A percentile compares a stretch with the other conserved stretches of the same genome.
phyloP scores from a whole-genome alignment of 768 basidiomycete species.

The Boletus reticulatus region DNA sequence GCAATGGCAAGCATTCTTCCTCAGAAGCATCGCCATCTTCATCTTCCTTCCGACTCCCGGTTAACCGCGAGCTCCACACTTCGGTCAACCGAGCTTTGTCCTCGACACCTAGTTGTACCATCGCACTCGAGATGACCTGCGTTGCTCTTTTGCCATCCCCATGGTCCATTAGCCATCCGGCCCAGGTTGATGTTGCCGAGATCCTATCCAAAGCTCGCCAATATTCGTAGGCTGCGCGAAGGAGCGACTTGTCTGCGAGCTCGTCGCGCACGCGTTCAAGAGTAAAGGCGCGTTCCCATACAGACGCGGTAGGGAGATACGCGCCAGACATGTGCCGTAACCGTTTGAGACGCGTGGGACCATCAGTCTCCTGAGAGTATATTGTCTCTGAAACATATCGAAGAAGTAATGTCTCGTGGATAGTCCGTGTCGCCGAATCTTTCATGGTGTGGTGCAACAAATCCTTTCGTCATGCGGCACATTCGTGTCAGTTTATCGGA shows the following conservation, averaged over 20 bases:
- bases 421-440: constrained; percentile 33
- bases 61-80: constrained; percentile 32
- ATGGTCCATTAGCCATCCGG: constrained; percentile 42
- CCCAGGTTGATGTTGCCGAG: constrained; percentile 44
- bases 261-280: constrained; percentile 23
- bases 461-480: constrained; percentile 28
- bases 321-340: constrained; percentile 41
- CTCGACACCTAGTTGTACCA: constrained; percentile 23
- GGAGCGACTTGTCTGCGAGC: constrained; percentile 16
- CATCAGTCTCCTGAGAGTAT: constrained; percentile 17
- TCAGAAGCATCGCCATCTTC: constrained; percentile 9
- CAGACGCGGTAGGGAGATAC: constrained; percentile 42
- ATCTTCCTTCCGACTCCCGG: constrained; percentile 7
- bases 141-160: constrained; percentile 43
- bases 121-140: constrained; percentile 34
- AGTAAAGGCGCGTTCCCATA: constrained; percentile 45
- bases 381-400: constrained; percentile 40
- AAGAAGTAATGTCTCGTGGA: constrained; percentile 49
- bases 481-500: neutral
- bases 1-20: constrained; percentile 15
- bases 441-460: constrained; percentile 48
- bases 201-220: constrained; percentile 42
- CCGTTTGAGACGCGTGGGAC: constrained; percentile 19
- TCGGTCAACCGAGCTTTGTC: constrained; percentile 35
- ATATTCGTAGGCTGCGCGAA: constrained; percentile 35